Evolutionary conservation across 306 rosid species (phyloP).

Genomic region (Malus sylvestris): DNA sequence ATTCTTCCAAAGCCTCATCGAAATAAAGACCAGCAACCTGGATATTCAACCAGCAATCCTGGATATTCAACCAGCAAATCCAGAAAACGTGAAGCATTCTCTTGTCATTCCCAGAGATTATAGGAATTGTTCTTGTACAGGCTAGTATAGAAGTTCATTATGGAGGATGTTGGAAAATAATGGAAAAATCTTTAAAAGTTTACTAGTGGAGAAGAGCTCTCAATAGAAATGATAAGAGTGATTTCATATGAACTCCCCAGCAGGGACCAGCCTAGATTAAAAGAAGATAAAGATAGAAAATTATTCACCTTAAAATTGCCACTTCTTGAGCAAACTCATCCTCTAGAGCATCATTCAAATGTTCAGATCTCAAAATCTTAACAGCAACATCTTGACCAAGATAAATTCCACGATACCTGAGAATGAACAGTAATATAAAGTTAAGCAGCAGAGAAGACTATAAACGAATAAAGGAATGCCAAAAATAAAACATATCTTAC

Average conservation of each 20-base stretch:
- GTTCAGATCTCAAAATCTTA: slow-evolving; percentile 84
- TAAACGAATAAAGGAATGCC: background rate
- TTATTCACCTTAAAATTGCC: slow-evolving; percentile 69
- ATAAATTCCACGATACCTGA: slow-evolving; percentile 79
- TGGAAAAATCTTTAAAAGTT: background rate
- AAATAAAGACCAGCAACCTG: too few species aligned
- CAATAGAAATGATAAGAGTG: background rate
- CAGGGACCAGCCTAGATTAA: background rate
- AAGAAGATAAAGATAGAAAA: background rate
- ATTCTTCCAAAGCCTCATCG: too few species aligned
- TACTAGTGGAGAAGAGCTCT: background rate
- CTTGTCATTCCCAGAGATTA: background rate
- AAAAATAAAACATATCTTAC: slow-evolving; percentile 46
- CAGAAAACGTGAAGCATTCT: too few species aligned
- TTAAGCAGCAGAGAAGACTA: slow-evolving; percentile 3
- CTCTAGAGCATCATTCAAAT: slow-evolving; percentile 71
- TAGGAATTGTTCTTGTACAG: background rate
- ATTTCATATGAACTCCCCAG: background rate
- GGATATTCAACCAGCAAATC: too few species aligned
- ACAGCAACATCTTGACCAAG: slow-evolving; percentile 93
- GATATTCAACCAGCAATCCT: too few species aligned
- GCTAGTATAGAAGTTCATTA: background rate
- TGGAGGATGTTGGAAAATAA: background rate
- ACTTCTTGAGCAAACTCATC: slow-evolving; percentile 97
- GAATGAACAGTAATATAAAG: slow-evolving; percentile 12